Conservation (phyloP, 176 grass and related monocot genomes). For the Cenchrus americanus region DNA sequence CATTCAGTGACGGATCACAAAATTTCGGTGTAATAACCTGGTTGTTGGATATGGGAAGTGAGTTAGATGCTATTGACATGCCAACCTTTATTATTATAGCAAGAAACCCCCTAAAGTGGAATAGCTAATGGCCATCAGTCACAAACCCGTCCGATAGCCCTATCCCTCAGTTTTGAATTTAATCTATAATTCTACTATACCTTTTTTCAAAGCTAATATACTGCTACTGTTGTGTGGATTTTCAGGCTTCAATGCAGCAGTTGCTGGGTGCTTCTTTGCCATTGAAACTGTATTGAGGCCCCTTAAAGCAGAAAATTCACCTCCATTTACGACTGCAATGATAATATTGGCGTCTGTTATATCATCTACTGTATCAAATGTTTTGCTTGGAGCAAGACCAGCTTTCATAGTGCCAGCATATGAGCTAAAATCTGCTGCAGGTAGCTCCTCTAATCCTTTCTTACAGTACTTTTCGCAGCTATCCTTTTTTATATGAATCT, state of each 20-base stretch:
- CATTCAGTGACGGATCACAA: not conserved
- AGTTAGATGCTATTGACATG: conserved; percentile 20
- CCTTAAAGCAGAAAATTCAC: conserved; percentile 95
- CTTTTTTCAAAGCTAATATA: conserved; percentile 17
- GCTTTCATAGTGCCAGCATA: conserved; percentile 93
- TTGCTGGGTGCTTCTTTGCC: conserved; percentile 94
- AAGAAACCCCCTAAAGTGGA: not conserved
- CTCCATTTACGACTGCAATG: conserved; percentile 95
- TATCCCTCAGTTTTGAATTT: not conserved
- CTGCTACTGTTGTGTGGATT: conserved; percentile 20
- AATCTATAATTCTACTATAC: not conserved
- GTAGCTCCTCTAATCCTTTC: conserved; percentile 64
- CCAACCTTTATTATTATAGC: conserved; percentile 3
- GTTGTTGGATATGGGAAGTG: not conserved
- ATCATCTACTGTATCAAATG: conserved; percentile 97
- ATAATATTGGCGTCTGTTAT: conserved; percentile 98
- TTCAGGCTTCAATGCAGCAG: conserved; percentile 96
- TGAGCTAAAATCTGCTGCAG: conserved; percentile 94
- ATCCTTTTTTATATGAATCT: conserved; percentile 6
- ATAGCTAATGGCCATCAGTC: not conserved
- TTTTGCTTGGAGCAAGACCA: conserved; percentile 91
- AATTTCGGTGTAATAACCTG: not conserved
- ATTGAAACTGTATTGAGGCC: conserved; percentile 98
- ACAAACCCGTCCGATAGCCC: not conserved
- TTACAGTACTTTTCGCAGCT: conserved; percentile 17